Conservation (phyloP, 163 green algal genomes). For the Volvox carteri region DNA sequence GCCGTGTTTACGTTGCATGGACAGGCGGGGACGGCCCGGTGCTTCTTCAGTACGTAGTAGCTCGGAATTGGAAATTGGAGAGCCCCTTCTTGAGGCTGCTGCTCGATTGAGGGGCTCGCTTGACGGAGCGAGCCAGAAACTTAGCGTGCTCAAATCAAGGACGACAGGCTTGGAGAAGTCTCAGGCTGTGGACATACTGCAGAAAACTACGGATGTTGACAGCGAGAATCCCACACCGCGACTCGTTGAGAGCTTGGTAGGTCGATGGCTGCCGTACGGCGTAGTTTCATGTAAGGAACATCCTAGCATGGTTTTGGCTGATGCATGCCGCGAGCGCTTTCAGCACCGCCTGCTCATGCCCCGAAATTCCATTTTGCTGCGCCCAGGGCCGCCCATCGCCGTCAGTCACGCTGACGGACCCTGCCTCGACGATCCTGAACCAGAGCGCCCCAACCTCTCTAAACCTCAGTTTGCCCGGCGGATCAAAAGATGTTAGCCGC, state of each 20-base stretch:
- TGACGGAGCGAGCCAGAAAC: background rate
- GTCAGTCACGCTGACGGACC: conserved; percentile 15
- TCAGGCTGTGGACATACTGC: background rate
- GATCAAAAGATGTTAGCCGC: background rate
- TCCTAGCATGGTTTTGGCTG: no score
- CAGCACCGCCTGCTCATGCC: background rate
- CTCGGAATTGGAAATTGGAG: background rate
- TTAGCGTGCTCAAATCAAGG: background rate
- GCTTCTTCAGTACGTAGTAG: background rate
- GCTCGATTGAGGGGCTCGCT: background rate
- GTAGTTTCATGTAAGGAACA: no score
- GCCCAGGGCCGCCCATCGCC: background rate
- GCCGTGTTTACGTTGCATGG: background rate
- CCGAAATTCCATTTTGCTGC: background rate
- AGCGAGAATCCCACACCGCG: background rate
- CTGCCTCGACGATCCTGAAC: background rate
- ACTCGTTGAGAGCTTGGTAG: background rate
- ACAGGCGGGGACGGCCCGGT: background rate
- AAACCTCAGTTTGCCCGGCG: background rate
- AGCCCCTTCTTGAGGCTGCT: background rate
- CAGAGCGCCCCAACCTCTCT: conserved; percentile 36
- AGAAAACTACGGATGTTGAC: background rate
- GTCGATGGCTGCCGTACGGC: no score
- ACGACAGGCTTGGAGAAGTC: background rate
- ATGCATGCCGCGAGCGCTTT: background rate